A percentile compares a stretch with the other conserved stretches of the same genome.
These are phyloP conservation scores for Dimocarpus longan DNA, from an alignment of 345 rosid genomes.

Conservation along the genomic window DNA sequence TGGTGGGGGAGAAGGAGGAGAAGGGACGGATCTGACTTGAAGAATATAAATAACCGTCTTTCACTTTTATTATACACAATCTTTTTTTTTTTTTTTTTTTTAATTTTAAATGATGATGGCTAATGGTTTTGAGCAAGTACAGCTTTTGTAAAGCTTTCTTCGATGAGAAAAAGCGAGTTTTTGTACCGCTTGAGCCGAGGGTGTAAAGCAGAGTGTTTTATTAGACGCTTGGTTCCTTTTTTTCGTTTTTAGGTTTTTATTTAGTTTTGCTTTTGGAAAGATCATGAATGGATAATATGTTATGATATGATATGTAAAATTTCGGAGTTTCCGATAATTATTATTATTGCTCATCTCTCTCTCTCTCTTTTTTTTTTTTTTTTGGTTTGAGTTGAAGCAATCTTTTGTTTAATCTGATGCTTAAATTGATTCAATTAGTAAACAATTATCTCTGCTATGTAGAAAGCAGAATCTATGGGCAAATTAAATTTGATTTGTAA, in stretches of 20 bases:
- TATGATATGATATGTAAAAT: neutral
- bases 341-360: neutral
- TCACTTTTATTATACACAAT: too few relatives aligned
- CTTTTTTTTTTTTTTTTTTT: too few relatives aligned
- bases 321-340: conserved; percentile 1
- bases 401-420: neutral
- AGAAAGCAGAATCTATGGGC: too few relatives aligned
- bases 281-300: too few relatives aligned
- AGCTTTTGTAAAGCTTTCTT: neutral
- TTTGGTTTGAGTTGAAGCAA: neutral
- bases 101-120: neutral
- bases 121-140: neutral
- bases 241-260: neutral
- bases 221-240: neutral
- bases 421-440: neutral
- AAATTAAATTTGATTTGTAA: too few relatives aligned
- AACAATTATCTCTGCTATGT: too few relatives aligned
- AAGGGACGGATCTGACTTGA: conserved; percentile 22
- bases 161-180: neutral
- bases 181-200: neutral
- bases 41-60: too few relatives aligned
- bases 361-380: neutral
- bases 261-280: neutral
- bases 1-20: neutral
- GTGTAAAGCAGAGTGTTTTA: neutral